Evolutionary conservation across 2,329 filamentous ascomycete genomes (phyloP).

Genomic region (Cercospora berteroae): DNA sequence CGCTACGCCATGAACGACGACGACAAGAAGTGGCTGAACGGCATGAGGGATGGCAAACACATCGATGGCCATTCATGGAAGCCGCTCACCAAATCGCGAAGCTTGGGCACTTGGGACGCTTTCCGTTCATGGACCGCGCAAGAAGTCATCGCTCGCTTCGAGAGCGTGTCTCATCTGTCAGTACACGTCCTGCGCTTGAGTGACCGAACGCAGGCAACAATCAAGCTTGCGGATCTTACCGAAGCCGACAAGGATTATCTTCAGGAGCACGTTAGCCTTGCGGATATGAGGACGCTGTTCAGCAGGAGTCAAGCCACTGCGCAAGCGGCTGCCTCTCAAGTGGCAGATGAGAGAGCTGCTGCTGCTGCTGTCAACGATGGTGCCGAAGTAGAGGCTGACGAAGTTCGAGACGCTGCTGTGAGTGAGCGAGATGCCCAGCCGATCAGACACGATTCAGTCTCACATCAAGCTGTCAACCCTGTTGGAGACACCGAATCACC

Average conservation of each 20-base stretch:
- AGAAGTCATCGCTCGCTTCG: neutral
- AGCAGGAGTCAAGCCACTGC: neutral
- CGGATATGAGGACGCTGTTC: neutral
- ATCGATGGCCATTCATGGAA: neutral
- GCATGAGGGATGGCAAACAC: neutral
- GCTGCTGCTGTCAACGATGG: neutral
- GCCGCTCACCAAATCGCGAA: neutral
- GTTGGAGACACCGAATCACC: neutral
- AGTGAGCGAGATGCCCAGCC: neutral
- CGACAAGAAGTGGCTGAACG: constrained; percentile 6
- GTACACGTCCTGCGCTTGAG: neutral
- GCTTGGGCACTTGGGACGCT: neutral
- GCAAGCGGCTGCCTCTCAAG: neutral
- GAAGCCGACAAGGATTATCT: neutral
- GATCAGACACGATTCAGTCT: neutral
- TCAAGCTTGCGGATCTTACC: neutral
- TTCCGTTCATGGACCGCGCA: neutral
- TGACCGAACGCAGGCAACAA: neutral
- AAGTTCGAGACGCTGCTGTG: neutral
- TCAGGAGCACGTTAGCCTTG: neutral
- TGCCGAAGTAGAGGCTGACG: neutral
- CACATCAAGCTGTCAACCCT: neutral
- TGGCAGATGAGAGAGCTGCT: neutral
- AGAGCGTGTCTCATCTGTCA: neutral
- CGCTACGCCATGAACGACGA: neutral